Percentiles rank a stretch among this genome's conserved stretches.
phyloP scores from a whole-genome alignment of 331 rosid genomes.

The Quercus tomentella region DNA sequence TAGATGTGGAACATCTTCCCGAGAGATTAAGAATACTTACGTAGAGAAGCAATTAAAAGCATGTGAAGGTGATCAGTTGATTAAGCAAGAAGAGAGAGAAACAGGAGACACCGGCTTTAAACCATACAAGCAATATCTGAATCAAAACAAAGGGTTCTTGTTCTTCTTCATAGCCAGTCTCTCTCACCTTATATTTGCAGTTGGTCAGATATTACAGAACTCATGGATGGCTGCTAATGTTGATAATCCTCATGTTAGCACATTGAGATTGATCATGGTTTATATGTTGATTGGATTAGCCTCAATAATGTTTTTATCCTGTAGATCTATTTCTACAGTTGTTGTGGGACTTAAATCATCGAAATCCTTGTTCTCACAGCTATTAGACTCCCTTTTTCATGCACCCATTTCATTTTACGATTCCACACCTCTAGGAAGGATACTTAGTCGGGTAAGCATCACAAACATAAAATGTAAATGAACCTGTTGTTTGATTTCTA shows the following conservation, averaged over 20 bases:
- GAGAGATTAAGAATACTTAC: slow-evolving; percentile 45
- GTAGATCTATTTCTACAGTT: slow-evolving; percentile 40
- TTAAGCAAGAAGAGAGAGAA: slow-evolving; percentile 77
- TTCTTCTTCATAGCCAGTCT: slow-evolving; percentile 35
- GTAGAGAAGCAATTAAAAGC: slow-evolving; percentile 28
- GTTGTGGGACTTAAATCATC: slow-evolving; percentile 62
- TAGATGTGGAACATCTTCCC: slow-evolving; percentile 11
- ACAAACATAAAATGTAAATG: neutral
- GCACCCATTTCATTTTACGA: slow-evolving; percentile 83
- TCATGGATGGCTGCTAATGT: slow-evolving; percentile 83
- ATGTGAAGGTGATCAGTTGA: slow-evolving; percentile 54
- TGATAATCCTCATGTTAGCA: slow-evolving; percentile 53
- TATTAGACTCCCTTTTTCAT: slow-evolving; percentile 26
- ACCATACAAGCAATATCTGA: slow-evolving; percentile 66
- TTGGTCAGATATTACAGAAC: slow-evolving; percentile 55
- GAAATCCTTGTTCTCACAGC: slow-evolving; percentile 55
- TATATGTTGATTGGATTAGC: slow-evolving; percentile 59
- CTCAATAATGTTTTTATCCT: slow-evolving; percentile 38
- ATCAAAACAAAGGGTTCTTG: slow-evolving; percentile 58
- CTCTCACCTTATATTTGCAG: slow-evolving; percentile 43
- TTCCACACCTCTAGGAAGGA: slow-evolving; percentile 85
- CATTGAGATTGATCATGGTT: slow-evolving; percentile 49
- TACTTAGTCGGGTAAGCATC: slow-evolving; percentile 69
- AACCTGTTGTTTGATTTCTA: neutral
- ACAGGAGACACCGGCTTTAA: slow-evolving; percentile 57